Conservation (phyloP, 345 rosid genomes). For the Eucalyptus pauciflora region DNA sequence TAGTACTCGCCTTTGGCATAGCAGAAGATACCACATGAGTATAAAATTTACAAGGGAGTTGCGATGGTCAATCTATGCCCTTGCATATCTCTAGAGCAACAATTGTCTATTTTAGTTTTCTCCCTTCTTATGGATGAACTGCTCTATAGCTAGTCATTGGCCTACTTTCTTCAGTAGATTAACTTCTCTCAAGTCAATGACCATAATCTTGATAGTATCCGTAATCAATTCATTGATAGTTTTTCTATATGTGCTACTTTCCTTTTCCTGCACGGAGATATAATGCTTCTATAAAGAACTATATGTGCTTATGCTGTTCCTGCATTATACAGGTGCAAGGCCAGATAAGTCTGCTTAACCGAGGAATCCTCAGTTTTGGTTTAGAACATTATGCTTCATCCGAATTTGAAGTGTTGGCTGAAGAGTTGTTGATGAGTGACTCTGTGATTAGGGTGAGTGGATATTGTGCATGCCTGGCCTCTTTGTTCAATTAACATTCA, state of each 20-base stretch:
- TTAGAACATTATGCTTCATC: constrained; percentile 82
- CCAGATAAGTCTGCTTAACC: constrained; percentile 69
- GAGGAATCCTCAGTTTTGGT: constrained; percentile 87
- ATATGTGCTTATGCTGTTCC: neutral
- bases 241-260: neutral
- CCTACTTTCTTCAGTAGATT: neutral
- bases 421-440: constrained; percentile 96
- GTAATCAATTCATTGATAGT: neutral
- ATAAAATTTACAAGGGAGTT: neutral
- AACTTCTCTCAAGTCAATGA: neutral
- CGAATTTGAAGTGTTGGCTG: constrained; percentile 93
- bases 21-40: neutral
- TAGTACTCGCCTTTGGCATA: neutral
- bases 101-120: neutral
- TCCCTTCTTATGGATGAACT: neutral
- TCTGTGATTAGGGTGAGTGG: constrained; percentile 65
- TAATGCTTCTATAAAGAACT: neutral
- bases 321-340: constrained; percentile 69
- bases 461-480: neutral
- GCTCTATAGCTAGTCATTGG: neutral
- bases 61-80: neutral
- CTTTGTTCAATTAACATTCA: neutral
- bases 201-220: neutral
- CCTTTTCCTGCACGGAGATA: neutral
- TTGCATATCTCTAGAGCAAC: neutral